Evolutionary conservation across 2,329 filamentous ascomycete species (phyloP), one percentile per base, ranked within the genome.

Genomic region (Fusarium hostae): DNA sequence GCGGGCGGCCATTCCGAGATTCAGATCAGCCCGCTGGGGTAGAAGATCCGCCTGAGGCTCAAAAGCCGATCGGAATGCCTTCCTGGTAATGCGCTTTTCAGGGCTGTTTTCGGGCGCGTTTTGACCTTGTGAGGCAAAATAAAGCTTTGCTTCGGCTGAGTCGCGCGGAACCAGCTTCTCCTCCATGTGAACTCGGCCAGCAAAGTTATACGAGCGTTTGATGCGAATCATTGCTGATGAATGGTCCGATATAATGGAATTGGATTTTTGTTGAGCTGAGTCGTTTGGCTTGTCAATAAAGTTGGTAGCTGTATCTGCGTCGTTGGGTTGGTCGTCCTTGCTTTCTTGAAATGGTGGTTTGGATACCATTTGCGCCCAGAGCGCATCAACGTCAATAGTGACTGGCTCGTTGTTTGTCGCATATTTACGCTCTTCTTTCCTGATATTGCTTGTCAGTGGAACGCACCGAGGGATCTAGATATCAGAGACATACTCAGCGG

Each of bases 201-300:
- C 92, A 74, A 94, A 94, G 74, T 91, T 92, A 81, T 93, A 94
- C 18, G 88, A 91, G 34, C 91, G 89, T 75, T 90, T 92, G 68
- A 94, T 91, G 66, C 86, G 87, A 74, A 94, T 84, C 81, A 84
- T 85, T 9, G 81, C 78, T 4, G 81, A 71, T 9, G 78, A 51
- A 3, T 80, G 79, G n/a, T 71, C 73, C 55, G 62, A 26, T 26
- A 34, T 20, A 6, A 34, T 18, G 12, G 51, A 9, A 8, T 51
- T 44, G 16, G 35, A 9, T 13, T 18, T 8, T 37, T 67, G 45
- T 13, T 67, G 71, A 55, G 66, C 64, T 9, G 68, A 52, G 16
- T 72, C 71, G 11, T 22, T 44, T 13, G 43, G 54, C 65, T 47
- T 59, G 30, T 11, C 56, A 40, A 32, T 50, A 18, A 45, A 57